phyloP scores from a whole-genome alignment of 2,329 filamentous ascomycete species.

The Pyrenophora graminea region DNA sequence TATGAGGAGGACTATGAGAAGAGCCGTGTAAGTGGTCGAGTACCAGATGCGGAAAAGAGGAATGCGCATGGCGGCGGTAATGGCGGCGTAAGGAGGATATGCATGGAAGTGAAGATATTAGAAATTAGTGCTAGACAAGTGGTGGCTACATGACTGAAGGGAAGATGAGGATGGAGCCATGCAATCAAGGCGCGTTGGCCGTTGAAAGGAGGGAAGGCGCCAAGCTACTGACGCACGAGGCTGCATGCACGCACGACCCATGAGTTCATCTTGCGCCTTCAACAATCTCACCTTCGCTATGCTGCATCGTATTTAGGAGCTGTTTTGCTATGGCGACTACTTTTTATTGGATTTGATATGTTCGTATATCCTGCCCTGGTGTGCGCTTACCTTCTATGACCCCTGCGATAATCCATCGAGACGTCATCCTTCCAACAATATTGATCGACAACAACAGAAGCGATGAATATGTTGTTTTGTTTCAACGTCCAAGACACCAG shows the following conservation, averaged over 20 bases:
- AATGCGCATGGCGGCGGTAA: constrained; percentile 46
- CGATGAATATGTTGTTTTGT: too few relatives aligned
- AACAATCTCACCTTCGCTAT: too few relatives aligned
- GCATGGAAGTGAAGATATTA: constrained; percentile 32
- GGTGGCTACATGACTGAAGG: constrained; percentile 24
- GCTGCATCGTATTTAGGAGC: too few relatives aligned
- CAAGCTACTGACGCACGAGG: constrained; percentile 25
- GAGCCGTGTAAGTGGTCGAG: constrained; percentile 73
- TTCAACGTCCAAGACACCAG: too few relatives aligned
- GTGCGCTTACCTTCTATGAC: too few relatives aligned
- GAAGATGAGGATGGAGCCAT: constrained; percentile 16
- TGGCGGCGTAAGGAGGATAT: constrained; percentile 16
- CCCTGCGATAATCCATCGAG: too few relatives aligned
- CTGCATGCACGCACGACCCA: constrained; percentile 25
- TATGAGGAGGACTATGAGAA: constrained; percentile 72
- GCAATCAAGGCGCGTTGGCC: constrained; percentile 13
- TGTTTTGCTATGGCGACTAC: too few relatives aligned
- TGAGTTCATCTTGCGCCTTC: constrained; percentile 6
- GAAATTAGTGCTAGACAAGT: constrained; percentile 25
- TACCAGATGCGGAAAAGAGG: constrained; percentile 80
- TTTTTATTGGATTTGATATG: too few relatives aligned
- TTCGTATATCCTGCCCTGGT: too few relatives aligned
- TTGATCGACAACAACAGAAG: not conserved
- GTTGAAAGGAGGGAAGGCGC: constrained; percentile 20
- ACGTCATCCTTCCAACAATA: not conserved